A percentile compares a stretch with the other conserved stretches of the same genome.
Evolutionary conservation across 163 green algal genomes (phyloP).

Genomic region (Chlorella variabilis): DNA sequence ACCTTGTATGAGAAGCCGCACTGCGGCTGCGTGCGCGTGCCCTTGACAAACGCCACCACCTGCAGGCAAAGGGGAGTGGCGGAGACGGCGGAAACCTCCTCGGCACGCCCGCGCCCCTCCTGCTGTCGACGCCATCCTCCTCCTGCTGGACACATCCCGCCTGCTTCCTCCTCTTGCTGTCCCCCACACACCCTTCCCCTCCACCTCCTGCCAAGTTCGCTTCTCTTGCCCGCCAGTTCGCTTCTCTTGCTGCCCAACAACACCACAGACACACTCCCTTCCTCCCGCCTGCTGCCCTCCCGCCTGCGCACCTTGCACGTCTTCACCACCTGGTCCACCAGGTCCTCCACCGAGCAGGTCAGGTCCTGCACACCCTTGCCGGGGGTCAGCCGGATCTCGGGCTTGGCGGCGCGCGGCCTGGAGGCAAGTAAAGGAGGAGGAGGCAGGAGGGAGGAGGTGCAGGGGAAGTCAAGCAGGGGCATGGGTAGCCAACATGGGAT

Average conservation of each 20-base stretch:
- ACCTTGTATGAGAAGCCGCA: slow-evolving; percentile 93
- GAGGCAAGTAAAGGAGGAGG: background rate
- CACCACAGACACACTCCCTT: background rate
- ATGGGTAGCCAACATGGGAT: no score
- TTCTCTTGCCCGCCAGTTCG: no score
- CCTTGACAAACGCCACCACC: slow-evolving; percentile 94
- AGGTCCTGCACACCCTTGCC: slow-evolving; percentile 89
- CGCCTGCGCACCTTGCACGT: slow-evolving; percentile 59
- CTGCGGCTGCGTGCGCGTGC: slow-evolving; percentile 83
- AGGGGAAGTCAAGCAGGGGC: background rate
- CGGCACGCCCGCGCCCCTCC: no score
- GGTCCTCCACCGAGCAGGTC: slow-evolving; percentile 72
- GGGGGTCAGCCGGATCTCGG: slow-evolving; percentile 80
- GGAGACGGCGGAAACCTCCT: background rate
- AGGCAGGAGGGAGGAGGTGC: background rate
- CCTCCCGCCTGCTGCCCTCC: no score
- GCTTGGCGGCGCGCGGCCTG: slow-evolving; percentile 46
- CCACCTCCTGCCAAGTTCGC: no score
- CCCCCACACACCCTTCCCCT: no score
- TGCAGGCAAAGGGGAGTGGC: slow-evolving; percentile 19
- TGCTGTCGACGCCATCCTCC: no score
- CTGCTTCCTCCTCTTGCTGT: no score
- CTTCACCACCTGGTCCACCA: slow-evolving; percentile 90
- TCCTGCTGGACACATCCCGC: no score
- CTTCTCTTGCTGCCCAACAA: background rate